Conservation (phyloP, 495 filamentous ascomycete species). For the Mytilinidion resinicola region DNA sequence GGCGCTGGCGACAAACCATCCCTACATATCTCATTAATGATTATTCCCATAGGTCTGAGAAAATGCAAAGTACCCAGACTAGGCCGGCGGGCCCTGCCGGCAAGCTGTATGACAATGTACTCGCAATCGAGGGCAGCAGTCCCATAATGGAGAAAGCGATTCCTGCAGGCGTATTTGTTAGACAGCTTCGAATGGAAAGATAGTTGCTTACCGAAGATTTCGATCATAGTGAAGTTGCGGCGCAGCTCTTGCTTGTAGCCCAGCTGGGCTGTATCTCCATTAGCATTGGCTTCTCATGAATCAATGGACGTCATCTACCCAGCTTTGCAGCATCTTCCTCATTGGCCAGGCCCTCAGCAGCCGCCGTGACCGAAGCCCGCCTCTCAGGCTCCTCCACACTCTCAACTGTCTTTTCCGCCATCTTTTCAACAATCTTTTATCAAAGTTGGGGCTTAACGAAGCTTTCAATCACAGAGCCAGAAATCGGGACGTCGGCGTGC, state of each 20-base stretch:
- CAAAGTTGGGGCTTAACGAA: no score
- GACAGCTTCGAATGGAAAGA: not conserved
- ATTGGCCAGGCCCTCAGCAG: slow-evolving; percentile 25
- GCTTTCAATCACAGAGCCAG: no score
- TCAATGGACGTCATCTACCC: slow-evolving; percentile 15
- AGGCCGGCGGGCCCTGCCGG: slow-evolving; percentile 64
- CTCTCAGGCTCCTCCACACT: slow-evolving; percentile 8
- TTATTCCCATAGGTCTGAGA: not conserved
- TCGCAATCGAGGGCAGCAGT: slow-evolving; percentile 62
- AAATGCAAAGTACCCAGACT: slow-evolving; percentile 50
- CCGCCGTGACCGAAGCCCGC: slow-evolving; percentile 15
- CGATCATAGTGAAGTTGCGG: slow-evolving; percentile 58
- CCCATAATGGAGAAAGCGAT: slow-evolving; percentile 72
- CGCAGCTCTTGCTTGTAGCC: slow-evolving; percentile 68
- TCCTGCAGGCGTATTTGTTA: slow-evolving; percentile 24
- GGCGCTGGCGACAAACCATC: slow-evolving; percentile 56
- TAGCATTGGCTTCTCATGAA: not conserved
- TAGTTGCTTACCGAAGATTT: slow-evolving; percentile 49
- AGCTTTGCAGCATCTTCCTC: slow-evolving; percentile 36
- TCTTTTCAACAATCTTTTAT: no score
- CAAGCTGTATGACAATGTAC: slow-evolving; percentile 57
- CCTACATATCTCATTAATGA: slow-evolving; percentile 27
- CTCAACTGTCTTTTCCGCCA: slow-evolving; percentile 1
- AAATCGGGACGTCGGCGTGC: no score
- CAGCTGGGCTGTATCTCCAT: slow-evolving; percentile 41